phyloP scores from a whole-genome alignment of 257 asterid genomes.

The Petunia secreta region DNA sequence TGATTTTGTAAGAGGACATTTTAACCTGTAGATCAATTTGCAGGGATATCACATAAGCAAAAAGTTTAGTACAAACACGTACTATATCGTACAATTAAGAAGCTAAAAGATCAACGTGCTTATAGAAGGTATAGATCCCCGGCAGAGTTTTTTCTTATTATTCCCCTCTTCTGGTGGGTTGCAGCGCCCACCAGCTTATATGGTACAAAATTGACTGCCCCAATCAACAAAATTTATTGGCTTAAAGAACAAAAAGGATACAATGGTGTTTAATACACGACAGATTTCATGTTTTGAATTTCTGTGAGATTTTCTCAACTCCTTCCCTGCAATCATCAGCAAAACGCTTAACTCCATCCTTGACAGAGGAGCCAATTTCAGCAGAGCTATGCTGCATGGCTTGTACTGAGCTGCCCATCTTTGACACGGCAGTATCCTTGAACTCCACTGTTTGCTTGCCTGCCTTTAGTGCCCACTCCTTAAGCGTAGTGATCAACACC shows the following conservation, averaged over 20 bases:
- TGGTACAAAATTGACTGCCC: conserved; percentile 21
- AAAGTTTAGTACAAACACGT: background rate
- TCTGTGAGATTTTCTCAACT: conserved; percentile 80
- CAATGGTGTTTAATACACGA: background rate
- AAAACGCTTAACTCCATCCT: conserved; percentile 67
- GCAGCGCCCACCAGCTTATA: conserved; percentile 2
- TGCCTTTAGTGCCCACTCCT: conserved; percentile 44
- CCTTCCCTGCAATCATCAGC: conserved; percentile 92
- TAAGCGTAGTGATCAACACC: conserved; percentile 48
- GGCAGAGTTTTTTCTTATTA: background rate
- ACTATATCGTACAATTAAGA: conserved; percentile 15
- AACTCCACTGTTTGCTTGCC: conserved; percentile 51
- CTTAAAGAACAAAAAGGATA: conserved; percentile 16
- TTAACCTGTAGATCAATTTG: too few species aligned
- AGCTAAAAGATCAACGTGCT: background rate
- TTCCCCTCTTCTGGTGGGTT: conserved; percentile 16
- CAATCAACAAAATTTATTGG: conserved; percentile 18
- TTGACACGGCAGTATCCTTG: conserved; percentile 46
- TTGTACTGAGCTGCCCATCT: conserved; percentile 53
- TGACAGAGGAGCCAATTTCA: conserved; percentile 49
- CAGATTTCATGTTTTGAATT: conserved; percentile 75
- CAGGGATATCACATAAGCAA: too few species aligned
- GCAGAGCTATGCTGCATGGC: conserved; percentile 47
- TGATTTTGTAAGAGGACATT: too few species aligned
- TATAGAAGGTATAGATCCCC: background rate